Evolutionary conservation across 2,329 filamentous ascomycete genomes (phyloP), one percentile per base, ranked within the genome.

Genomic region (Aaosphaeria pasadenensis): DNA sequence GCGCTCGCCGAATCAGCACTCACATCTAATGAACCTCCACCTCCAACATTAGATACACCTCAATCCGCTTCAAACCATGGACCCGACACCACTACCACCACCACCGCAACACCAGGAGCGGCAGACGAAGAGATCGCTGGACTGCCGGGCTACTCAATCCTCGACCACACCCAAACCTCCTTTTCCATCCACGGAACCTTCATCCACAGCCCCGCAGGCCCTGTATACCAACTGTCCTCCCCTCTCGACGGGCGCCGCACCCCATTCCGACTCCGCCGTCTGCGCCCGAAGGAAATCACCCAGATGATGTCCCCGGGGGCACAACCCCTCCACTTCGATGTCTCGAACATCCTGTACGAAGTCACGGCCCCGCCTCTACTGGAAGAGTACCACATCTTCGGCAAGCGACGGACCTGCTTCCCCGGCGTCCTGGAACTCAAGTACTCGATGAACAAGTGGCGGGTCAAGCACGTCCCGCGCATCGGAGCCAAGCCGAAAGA

Each of bases 171-270:
- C 38, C 53, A 59, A 35, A 63, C 60, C 5, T 57, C 49, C 6
- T 64, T 57, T 38, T 53, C 49, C 29, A 57, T 64, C 35, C 53
- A 54, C 47, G 55, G 55, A 29, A 64, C 60, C 13, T 61, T 64
- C 49, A 61, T 63, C 33, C 55, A 62, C 46, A 60, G 51, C 1
- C 54, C 57, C 11, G 44, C 50, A 4, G 44, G 53, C 31, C 59
- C 60, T 11, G 57, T 54, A 46, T 64, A 63, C 45, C 62, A 64
- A 6, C 49, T 64, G n/a, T 60, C 58, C 24, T 57, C 55, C 1
- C 49, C 62, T 6, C 60, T 64, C 45, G 54, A 55, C 43, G 48
- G 55, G 30, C 53, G 51, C 48, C 50, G 55, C 5, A 45, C 54
- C 9, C 52, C 44, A 30, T 47, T 65, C 7, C 56, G 55, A 38